These are phyloP conservation scores for Solanum chilense DNA, from an alignment of 257 asterid species.

Conservation along the genomic window DNA sequence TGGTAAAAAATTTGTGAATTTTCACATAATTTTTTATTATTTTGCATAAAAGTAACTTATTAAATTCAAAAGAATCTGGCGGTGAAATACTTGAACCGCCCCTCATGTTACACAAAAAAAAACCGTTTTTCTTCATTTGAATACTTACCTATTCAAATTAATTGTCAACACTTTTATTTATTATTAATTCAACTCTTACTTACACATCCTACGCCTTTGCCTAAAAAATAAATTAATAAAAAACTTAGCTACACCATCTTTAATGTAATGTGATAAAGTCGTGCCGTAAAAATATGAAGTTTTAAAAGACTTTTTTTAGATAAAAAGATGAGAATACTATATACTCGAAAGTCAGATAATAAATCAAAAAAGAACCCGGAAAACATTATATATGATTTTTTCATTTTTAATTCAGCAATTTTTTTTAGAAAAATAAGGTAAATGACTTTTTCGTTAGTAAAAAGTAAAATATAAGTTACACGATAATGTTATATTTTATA, in stretches of 20 bases:
- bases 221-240: not conserved
- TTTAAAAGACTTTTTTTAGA: not conserved
- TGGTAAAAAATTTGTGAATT: not conserved
- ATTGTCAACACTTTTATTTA: not conserved
- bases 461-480: not conserved
- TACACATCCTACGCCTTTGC: not conserved
- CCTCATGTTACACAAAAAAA: not conserved
- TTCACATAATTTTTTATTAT: not conserved
- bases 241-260: not conserved
- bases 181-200: not conserved
- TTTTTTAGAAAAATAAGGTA: not conserved
- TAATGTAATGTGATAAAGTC: not conserved
- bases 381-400: not conserved
- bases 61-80: not conserved
- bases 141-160: not conserved
- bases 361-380: not conserved
- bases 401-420: not conserved
- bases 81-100: not conserved
- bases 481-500: not conserved
- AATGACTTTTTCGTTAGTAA: not conserved
- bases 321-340: not conserved
- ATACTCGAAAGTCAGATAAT: not conserved
- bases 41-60: not conserved
- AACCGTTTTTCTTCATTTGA: not conserved
- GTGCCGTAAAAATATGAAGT: not conserved